A percentile compares a stretch with the other conserved stretches of the same genome.
Evolutionary conservation across 768 basidiomycete species (phyloP).

Genomic region (Russula lepida): DNA sequence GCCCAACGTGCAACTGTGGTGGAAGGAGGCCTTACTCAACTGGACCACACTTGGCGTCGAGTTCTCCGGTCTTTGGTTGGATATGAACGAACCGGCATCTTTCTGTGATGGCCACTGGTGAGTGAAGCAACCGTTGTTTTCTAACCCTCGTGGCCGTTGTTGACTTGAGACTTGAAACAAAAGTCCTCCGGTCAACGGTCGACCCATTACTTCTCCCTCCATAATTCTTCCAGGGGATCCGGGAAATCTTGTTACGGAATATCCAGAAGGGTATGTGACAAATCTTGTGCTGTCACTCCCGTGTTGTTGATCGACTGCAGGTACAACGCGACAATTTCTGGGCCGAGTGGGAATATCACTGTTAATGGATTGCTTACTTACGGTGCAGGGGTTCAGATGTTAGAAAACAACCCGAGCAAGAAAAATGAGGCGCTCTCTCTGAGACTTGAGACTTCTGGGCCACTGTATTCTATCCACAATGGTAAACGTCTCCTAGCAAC

Average conservation of each 20-base stretch:
- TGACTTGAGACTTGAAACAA: slow-evolving; percentile 5
- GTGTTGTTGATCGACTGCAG: slow-evolving; percentile 27
- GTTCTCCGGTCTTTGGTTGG: slow-evolving; percentile 61
- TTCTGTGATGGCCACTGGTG: slow-evolving; percentile 48
- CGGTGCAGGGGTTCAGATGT: slow-evolving; percentile 24
- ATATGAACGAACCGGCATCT: slow-evolving; percentile 61
- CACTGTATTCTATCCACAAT: slow-evolving; percentile 67
- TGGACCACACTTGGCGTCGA: slow-evolving; percentile 46
- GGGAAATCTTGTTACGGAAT: slow-evolving; percentile 44
- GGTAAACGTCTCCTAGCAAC: slow-evolving; percentile 31
- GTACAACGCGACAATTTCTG: slow-evolving; percentile 53
- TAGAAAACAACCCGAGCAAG: not conserved
- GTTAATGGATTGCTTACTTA: slow-evolving; percentile 58
- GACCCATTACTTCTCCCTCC: slow-evolving; percentile 45
- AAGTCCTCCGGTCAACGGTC: slow-evolving; percentile 50
- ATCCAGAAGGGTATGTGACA: slow-evolving; percentile 56
- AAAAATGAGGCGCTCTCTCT: slow-evolving; percentile 19
- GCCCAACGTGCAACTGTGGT: slow-evolving; percentile 44
- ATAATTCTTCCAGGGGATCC: slow-evolving; percentile 51
- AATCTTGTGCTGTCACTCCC: not conserved
- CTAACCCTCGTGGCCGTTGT: not conserved
- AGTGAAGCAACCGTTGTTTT: not conserved
- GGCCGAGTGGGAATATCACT: slow-evolving; percentile 67
- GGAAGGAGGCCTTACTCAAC: slow-evolving; percentile 52
- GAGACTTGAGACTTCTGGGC: slow-evolving; percentile 44